These are phyloP conservation scores for Solanum chiquidenum DNA, from an alignment of 257 asterid species.

Conservation along the genomic window DNA sequence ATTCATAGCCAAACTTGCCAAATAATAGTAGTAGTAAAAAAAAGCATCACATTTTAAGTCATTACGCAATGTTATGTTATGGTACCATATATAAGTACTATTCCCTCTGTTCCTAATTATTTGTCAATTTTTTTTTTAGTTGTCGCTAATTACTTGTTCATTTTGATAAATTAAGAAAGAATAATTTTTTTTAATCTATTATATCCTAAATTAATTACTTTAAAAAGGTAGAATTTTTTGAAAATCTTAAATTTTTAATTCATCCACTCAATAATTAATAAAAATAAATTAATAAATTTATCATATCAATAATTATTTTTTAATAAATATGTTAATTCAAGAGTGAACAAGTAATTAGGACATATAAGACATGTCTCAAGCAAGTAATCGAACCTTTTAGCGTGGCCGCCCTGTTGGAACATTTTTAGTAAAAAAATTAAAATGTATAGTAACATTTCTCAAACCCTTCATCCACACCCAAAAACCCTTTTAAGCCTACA, in stretches of 20 bases:
- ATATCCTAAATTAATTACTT: no score
- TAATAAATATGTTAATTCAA: no score
- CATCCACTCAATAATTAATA: no score
- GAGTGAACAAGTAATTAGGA: no score
- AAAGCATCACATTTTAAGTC: not conserved
- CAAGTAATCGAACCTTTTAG: not conserved
- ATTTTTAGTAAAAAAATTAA: not conserved
- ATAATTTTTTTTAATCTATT: no score
- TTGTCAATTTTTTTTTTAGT: no score
- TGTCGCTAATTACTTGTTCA: rapidly evolving
- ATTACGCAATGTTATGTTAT: not conserved
- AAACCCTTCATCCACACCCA: not conserved
- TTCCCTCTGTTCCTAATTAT: no score
- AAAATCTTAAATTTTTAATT: no score
- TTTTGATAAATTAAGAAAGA: no score
- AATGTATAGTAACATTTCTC: not conserved
- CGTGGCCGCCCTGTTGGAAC: not conserved
- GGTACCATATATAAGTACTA: not conserved
- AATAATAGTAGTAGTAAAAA: no score
- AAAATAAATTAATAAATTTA: rapidly evolving
- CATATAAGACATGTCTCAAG: not conserved
- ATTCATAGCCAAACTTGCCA: not conserved
- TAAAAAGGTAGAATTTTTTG: rapidly evolving
- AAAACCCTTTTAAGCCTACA: not conserved
- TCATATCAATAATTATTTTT: no score